Evolutionary conservation across 345 rosid genomes (phyloP), one percentile per base, ranked within the genome.

Genomic region (Luvunga scandens): DNA sequence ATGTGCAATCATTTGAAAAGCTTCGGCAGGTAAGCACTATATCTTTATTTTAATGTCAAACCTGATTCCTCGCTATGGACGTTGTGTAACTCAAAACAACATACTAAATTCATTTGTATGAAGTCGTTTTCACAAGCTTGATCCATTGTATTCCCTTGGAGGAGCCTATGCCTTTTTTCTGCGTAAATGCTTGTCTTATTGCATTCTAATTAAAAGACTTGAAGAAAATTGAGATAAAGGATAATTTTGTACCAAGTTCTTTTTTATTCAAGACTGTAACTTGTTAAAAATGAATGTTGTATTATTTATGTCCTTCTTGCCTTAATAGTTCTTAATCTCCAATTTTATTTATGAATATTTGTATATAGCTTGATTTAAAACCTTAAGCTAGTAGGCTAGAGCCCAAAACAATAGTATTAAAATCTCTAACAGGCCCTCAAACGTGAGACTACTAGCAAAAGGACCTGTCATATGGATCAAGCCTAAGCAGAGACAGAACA

Each of bases 1-100:
- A 94, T 78, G 98, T 94, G 77, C 99, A 94, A 82, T 96, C 97
- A 75, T 96, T 96, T 86, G 98, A 96, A 85, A 96, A 96, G 91
- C 94, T 96, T 84, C 97, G 99, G 59, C 99, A 96, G 92, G 99
- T 94, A 36, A 82, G 86, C 45, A 66, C 34, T 64, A 67, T 36
- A 56, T 74, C 76, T 60, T 18, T 24, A 30, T 34, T 31, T 61
- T 21, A 69, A 66, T 25, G 56, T 48, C 66, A 62, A 10, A 72
- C 4, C 0, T 67, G 45, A 25, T 12, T 2, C n/a, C 31, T 53
- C n/a, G 6, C 33, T 39, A 16, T 25, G 60, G 55, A 77, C 27
- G 71, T 67, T 9, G 24, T 21, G 28, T 18, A n/a, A 60, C 42
- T 75, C 12, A 63, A 21, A 27, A 45, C 42, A 33, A 28, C 7